Evolutionary conservation across 1,284 basidiomycete species (phyloP).

Genomic region (Cutaneotrichosporon sp.): DNA sequence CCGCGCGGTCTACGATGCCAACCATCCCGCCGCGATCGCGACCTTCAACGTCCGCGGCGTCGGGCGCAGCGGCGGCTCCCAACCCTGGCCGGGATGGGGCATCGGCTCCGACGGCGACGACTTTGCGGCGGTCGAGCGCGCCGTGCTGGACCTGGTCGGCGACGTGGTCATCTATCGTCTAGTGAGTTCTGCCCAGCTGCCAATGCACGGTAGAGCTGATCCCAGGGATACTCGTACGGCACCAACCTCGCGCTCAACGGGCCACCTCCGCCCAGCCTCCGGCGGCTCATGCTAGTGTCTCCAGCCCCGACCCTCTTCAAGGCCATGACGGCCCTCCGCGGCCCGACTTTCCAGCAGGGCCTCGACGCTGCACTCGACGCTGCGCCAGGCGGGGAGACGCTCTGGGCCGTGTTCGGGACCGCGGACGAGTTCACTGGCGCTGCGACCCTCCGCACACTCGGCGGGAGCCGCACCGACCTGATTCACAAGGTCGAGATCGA

Average conservation of each 20-base stretch:
- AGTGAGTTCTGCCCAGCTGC: too few species aligned
- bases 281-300: conserved; percentile 38
- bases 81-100: conserved; percentile 32
- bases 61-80: conserved; percentile 34
- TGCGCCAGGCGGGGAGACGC: background rate
- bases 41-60: conserved; percentile 47
- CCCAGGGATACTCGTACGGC: conserved; percentile 51
- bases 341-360: conserved; percentile 27
- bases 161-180: conserved; percentile 14
- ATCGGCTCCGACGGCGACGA: conserved; percentile 33
- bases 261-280: conserved; percentile 21
- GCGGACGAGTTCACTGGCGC: conserved; percentile 42
- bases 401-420: conserved; percentile 38
- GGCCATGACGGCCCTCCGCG: conserved; percentile 31
- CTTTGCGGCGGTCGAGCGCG: conserved; percentile 37
- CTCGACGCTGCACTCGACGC: conserved; percentile 18
- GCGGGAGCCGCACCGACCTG: conserved; percentile 8
- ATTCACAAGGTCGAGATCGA: conserved; percentile 31
- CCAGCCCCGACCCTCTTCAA: conserved; percentile 42
- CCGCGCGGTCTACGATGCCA: conserved; percentile 17
- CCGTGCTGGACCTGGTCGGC: conserved; percentile 28
- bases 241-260: conserved; percentile 30
- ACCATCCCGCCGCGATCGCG: conserved; percentile 29
- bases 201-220: conserved; percentile 1
- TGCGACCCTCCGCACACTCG: conserved; percentile 23